phyloP scores from a whole-genome alignment of 441 rosid species.

The Brassica hybrid region DNA sequence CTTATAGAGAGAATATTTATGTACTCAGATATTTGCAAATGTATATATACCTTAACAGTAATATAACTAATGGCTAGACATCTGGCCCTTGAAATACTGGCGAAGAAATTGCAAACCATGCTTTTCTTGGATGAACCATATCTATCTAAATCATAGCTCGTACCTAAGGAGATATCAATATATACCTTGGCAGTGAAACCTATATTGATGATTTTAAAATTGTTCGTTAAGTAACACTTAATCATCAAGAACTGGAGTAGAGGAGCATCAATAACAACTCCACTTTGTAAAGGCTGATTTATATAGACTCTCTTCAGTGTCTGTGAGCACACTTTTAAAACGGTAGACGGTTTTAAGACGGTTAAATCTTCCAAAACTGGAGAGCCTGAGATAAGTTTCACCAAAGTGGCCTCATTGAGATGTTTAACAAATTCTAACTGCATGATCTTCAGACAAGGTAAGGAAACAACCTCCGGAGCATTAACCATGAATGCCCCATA shows the following conservation, averaged over 20 bases:
- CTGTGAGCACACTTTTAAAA: background rate
- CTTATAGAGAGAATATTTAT: background rate
- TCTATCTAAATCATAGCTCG: background rate
- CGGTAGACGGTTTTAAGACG: background rate
- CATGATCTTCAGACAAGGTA: constrained; percentile 11
- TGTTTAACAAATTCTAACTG: background rate
- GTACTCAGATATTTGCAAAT: background rate
- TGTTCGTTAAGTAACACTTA: background rate
- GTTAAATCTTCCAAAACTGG: background rate
- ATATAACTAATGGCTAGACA: background rate
- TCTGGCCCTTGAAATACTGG: background rate
- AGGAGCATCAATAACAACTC: background rate
- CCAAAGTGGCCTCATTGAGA: background rate
- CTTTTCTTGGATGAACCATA: background rate
- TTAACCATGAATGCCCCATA: background rate
- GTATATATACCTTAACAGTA: background rate
- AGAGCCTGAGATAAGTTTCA: constrained; percentile 1
- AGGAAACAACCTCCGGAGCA: constrained; percentile 3
- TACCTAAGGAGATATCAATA: background rate
- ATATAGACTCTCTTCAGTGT: background rate
- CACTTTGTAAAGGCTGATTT: background rate
- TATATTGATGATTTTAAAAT: background rate
- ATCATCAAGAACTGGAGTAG: background rate
- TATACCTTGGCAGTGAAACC: background rate
- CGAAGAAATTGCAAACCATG: background rate